A percentile compares a stretch with the other conserved stretches of the same genome.
Evolutionary conservation across 805 yeast genomes (phyloP).

Genomic region (Yarrowia keelungensis): DNA sequence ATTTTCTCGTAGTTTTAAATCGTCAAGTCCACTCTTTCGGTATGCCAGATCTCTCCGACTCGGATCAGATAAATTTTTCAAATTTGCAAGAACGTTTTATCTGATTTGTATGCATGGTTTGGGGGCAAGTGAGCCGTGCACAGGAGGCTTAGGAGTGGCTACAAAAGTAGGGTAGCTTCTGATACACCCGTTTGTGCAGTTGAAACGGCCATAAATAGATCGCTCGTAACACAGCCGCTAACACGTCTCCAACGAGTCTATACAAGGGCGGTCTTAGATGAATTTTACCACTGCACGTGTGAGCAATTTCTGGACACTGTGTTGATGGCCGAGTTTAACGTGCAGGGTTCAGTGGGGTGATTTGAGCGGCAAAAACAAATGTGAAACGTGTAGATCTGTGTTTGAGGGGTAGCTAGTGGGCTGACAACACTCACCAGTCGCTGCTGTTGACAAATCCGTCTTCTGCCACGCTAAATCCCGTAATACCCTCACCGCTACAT

Average conservation of each 20-base stretch:
- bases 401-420: background rate
- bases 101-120: constrained; percentile 36
- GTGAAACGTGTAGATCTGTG: constrained; percentile 3
- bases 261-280: constrained; percentile 14
- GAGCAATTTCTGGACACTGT: constrained; percentile 16
- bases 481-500: too few species aligned
- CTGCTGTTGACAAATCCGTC: too few species aligned
- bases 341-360: constrained; percentile 30
- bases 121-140: constrained; percentile 30
- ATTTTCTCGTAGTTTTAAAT: too few species aligned
- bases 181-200: too few species aligned
- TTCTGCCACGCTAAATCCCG: too few species aligned
- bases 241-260: background rate
- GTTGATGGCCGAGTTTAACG: constrained; percentile 17
- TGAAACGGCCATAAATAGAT: background rate
- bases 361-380: constrained; percentile 10
- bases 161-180: background rate
- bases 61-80: constrained; percentile 31
- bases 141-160: background rate
- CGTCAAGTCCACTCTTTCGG: too few species aligned
- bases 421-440: too few species aligned
- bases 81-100: background rate
- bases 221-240: background rate
- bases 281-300: constrained; percentile 29
- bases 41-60: background rate